Evolutionary conservation across 2,329 filamentous ascomycete species (phyloP), one percentile per base, ranked within the genome.

Genomic region (Ophiocordyceps camponoti-floridani): DNA sequence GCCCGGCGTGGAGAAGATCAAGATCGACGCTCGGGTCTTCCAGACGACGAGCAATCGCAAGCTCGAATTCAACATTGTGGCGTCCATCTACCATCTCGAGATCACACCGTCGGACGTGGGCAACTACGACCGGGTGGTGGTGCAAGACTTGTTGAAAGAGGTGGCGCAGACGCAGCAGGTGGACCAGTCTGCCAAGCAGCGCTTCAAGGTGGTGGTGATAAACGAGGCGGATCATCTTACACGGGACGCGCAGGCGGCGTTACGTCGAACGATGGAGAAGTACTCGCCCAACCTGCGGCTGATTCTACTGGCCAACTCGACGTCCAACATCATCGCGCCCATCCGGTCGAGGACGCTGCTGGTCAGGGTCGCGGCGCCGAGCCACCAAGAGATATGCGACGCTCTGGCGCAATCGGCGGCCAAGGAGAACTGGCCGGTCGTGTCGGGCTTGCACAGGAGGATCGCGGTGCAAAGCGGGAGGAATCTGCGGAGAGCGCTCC

Each of bases 121-220:
- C 48, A 94, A 83, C 61, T 95, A 95, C 57, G 91, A 98, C 62
- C 76, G 91, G 45, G 91, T 98, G 4, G 91, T 98, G 2, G 73
- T 98, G 13, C 91, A 98, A 59, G 91, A 96, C 56, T 69, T 98
- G 43, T 69, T 98, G 43, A 98, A 98, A 62, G 91, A 98, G 63
- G 89, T 98, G 5, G 91, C 93, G 28, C 93, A 98, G 64, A 98
- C 91, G 44, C 91, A 98, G 61, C 93, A 98, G 65, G 91, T 98
- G n/a, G 91, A 98, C 61, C 72, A 91, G 52, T 73, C 78, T 12
- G 93, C 93, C 14, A 84, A 79, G 59, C 91, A 98, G 61, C 76
- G 80, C 41, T 98, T 98, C 74, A 98, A 98, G 66, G 88, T 98
- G 1, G 91, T 98, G 1, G 89, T 98, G 33, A 96, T 98, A 71